Evolutionary conservation across 305 asterid species (phyloP), one percentile per base, ranked within the genome.

Genomic region (Solanum hybrid): DNA sequence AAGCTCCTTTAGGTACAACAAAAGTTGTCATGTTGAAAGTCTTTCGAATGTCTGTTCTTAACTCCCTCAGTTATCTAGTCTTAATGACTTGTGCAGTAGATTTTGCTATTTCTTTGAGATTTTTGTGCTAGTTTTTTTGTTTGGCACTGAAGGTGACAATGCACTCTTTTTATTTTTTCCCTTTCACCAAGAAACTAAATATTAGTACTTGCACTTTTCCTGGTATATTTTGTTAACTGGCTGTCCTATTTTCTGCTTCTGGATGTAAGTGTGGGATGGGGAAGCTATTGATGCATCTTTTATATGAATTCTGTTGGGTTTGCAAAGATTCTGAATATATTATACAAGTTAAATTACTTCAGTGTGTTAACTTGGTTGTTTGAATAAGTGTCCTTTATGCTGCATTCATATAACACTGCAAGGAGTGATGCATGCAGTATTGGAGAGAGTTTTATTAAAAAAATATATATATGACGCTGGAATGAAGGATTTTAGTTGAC

Each of bases 1-100:
- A 93, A 90, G 98, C 97, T 87, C 99, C 99, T 17, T 60, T 87
- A 45, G 99, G 99, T 95, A 95, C 89, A 75, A 9, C 80, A 12
- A 77, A 56, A 6, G 22, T 5, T 85, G 32, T 84, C 72, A 36
- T 31, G 17, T 45, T 32, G n/a, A 19, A 72, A 78, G 15, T 38
- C 40, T 71, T 78, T 90, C 86, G 13, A 32, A 22, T 71, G 6
- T 69, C 45, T 78, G 45, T 36, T 69, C 72, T 89, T 51, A 60
- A 85, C 87, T 6, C 27, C 85, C 34, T 71, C 2, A 6, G 81
- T 86, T 38, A 29, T 56, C 45, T 22, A 14, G 7, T 31, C 12
- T 82, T 8, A 85, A 10, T 51, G 75, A 85, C 29, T 51, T 51
- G 42, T 51, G 31, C 40, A 51, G 75, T 84, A 27, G 75, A 84